Percentiles rank a stretch among this genome's conserved stretches.
phyloP scores from a whole-genome alignment of 495 filamentous ascomycete species.

The Ramalina peruviana region DNA sequence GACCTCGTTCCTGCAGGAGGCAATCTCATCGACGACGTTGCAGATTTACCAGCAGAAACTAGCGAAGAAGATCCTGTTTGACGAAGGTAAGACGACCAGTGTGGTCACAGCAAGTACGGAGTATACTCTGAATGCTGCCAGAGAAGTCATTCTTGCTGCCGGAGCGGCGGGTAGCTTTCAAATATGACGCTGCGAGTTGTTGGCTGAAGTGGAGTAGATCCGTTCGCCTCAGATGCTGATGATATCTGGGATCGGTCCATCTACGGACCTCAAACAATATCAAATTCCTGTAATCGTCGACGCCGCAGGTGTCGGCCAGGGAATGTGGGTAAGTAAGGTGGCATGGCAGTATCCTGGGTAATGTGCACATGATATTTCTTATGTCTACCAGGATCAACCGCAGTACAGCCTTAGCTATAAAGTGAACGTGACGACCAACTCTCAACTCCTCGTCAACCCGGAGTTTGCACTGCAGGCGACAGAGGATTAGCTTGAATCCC shows the following conservation, averaged over 20 bases:
- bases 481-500: conserved; percentile 10
- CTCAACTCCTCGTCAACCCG: conserved; percentile 3
- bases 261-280: conserved; percentile 19
- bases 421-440: conserved; percentile 18
- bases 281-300: conserved; percentile 30
- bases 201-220: conserved; percentile 13
- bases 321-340: conserved; percentile 19
- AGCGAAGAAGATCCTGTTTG: conserved; percentile 32
- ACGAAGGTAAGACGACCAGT: conserved; percentile 26
- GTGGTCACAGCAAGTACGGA: conserved; percentile 22
- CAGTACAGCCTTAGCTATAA: conserved; percentile 17
- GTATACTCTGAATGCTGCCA: conserved; percentile 29
- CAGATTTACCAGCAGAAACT: conserved; percentile 26
- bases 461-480: neutral
- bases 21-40: conserved; percentile 3
- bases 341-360: neutral
- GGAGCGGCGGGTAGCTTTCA: conserved; percentile 19
- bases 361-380: neutral
- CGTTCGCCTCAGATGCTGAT: conserved; percentile 38
- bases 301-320: conserved; percentile 33
- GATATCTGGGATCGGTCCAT: conserved; percentile 37
- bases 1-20: conserved; percentile 17
- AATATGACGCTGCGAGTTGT: neutral
- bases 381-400: conserved; percentile 16
- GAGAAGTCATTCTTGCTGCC: conserved; percentile 44